These are phyloP conservation scores for Dittrichia graveolens DNA, from an alignment of 129 eudicot genomes.

Conservation along the genomic window DNA sequence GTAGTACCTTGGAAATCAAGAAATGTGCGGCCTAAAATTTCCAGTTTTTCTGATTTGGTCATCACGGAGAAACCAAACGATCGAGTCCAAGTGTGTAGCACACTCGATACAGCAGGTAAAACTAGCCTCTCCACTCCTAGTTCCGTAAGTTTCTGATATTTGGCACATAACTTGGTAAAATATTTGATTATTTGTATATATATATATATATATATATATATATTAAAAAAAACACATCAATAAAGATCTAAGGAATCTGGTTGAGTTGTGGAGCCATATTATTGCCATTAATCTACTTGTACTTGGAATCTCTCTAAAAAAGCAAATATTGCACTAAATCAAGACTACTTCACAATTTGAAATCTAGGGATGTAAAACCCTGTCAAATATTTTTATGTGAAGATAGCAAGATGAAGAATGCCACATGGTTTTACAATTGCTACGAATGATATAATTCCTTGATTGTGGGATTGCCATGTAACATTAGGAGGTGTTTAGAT, in stretches of 20 bases:
- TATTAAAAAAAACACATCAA: neutral
- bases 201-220: neutral
- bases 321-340: neutral
- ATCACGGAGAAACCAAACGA: slow-evolving; percentile 75
- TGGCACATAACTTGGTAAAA: neutral
- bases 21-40: slow-evolving; percentile 55
- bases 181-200: neutral
- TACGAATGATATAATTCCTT: no score
- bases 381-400: no score
- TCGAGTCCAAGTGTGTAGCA: slow-evolving; percentile 72
- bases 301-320: neutral
- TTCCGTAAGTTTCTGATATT: slow-evolving; percentile 53
- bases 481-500: no score
- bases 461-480: no score
- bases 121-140: slow-evolving; percentile 82
- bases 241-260: slow-evolving; percentile 1
- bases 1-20: slow-evolving; percentile 83
- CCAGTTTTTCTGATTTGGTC: slow-evolving; percentile 55
- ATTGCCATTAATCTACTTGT: neutral
- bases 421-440: no score
- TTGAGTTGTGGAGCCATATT: neutral
- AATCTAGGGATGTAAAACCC: no score
- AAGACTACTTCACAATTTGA: neutral
- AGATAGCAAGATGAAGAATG: no score
- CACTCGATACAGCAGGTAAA: slow-evolving; percentile 78